These are phyloP conservation scores for Skeletonema grethae DNA, from an alignment of 108 stramenopile species.

Conservation along the genomic window DNA sequence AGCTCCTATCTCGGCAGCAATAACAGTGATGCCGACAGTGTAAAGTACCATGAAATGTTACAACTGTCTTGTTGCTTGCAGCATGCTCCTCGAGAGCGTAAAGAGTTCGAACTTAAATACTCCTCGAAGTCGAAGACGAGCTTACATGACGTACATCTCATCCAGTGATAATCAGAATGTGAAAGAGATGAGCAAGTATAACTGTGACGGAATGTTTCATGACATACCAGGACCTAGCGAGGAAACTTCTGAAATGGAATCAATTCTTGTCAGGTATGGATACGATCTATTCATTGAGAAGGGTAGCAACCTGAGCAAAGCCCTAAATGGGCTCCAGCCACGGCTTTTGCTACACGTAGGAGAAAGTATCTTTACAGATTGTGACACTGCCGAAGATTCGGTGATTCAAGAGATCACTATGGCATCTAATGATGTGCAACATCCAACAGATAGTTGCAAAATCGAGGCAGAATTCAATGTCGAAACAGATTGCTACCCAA, in stretches of 20 bases:
- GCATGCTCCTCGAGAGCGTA: neutral
- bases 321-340: conserved; percentile 15
- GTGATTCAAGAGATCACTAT: conserved; percentile 24
- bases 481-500: conserved; percentile 23
- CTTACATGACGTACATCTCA: neutral
- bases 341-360: conserved; percentile 19
- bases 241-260: neutral
- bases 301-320: conserved; percentile 12
- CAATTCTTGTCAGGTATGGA: conserved; percentile 27
- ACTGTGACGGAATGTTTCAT: conserved; percentile 23
- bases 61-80: neutral
- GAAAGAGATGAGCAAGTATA: conserved; percentile 16
- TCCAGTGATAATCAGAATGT: conserved; percentile 20
- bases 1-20: too few relatives aligned
- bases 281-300: conserved; percentile 28
- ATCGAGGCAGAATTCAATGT: conserved; percentile 14
- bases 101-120: neutral
- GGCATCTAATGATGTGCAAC: conserved; percentile 14
- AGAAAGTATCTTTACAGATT: conserved; percentile 14
- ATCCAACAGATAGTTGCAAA: conserved; percentile 13
- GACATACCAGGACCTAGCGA: conserved; percentile 6
- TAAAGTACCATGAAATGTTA: neutral
- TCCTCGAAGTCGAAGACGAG: neutral
- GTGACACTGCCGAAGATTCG: conserved; percentile 12
- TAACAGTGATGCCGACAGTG: too few relatives aligned